Conservation (phyloP, 164 flowering plant species). For the Vitis vinifera region ASM3070453v1 NC_081810.1:16910501-16911000, state of each 20-base stretch:
- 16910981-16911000: background rate
- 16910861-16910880: conserved; percentile 67
- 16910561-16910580: background rate
- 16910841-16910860: conserved; percentile 44
- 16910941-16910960: conserved; percentile 30
- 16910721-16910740: conserved; percentile 67
- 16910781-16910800: conserved; percentile 61
- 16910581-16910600: conserved; percentile 18
- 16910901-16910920: conserved; percentile 95
- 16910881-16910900: conserved; percentile 65
- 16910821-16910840: conserved; percentile 70
- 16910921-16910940: conserved; percentile 79
- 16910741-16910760: conserved; percentile 83
- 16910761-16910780: conserved; percentile 82
- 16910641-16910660: conserved; percentile 45
- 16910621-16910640: conserved; percentile 22
- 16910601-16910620: conserved; percentile 23
- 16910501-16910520: too few species aligned
- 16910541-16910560: conserved; percentile 6
- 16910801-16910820: conserved; percentile 78
- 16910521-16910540: too few species aligned
- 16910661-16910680: conserved; percentile 68
- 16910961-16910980: background rate
- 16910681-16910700: conserved; percentile 59
- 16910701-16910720: conserved; percentile 66